Evolutionary conservation across 345 rosid genomes (phyloP), one percentile per base, ranked within the genome.

Genomic region (Rhodamnia argentea): DNA sequence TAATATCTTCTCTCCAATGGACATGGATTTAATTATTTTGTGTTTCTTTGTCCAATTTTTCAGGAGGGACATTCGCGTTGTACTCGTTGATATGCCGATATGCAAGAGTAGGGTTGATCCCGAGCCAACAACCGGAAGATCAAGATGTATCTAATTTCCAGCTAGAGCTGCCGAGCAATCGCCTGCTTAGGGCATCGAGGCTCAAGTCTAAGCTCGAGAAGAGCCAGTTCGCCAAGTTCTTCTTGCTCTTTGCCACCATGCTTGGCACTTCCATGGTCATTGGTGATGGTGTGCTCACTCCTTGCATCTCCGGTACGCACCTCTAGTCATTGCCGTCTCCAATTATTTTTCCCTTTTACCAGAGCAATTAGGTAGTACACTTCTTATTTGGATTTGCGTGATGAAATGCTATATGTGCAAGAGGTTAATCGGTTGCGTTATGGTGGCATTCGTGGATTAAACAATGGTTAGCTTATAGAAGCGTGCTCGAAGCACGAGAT

Each of bases 191-290:
- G 83, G 95, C 95, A n/a, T 89, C 90, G 6, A 54, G 27, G 13
- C 82, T 93, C 78, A 90, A 89, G 85, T 82, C 89, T 4, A 53
- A 14, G 83, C 86, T 93, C 1, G 95, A 93, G 90, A 86, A 84
- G 6, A 92, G 92, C 83, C 29, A 5, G 3, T 84, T 86, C 10
- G 92, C 90, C 62, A 93, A 92, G 86, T 54, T 87, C 42, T 87
- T 89, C 55, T 75, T 93, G 4, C 85, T 92, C 64, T 60, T 92
- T 22, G 87, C 89, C 83, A 91, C 94, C 87, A 87, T 93, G 94
- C 90, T 91, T n/a, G 93, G 92, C 8, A 92, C 92, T 51, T 92
- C 94, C 88, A 92, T 93, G 94, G 92, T 93, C 89, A 90, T 93
- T 40, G 96, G 94, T 16, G 96, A 93, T 42, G 93, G 96, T 10